Evolutionary conservation across 2,329 filamentous ascomycete genomes (phyloP).

Genomic region (Colletotrichum kahawae): DNA sequence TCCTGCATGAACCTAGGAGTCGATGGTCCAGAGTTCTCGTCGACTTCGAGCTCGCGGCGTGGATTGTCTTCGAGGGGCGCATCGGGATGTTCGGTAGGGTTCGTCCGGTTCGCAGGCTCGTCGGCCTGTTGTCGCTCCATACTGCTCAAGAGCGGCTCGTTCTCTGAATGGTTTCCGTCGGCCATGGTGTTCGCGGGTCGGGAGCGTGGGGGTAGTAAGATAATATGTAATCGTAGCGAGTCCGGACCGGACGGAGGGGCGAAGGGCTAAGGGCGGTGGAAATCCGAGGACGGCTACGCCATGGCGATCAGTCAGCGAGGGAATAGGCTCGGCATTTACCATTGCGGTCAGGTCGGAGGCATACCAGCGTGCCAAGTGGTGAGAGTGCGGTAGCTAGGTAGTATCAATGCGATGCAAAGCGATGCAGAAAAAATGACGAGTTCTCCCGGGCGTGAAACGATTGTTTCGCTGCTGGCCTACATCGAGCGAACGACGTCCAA

Average conservation of each 20-base stretch:
- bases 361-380: slow-evolving; percentile 2
- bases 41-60: slow-evolving; percentile 51
- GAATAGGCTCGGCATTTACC: slow-evolving; percentile 15
- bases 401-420: slow-evolving; percentile 21
- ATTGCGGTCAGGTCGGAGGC: not conserved
- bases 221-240: slow-evolving; percentile 16
- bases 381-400: not conserved
- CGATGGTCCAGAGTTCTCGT: slow-evolving; percentile 45
- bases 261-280: slow-evolving; percentile 8
- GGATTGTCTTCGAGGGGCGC: slow-evolving; percentile 41
- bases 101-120: slow-evolving; percentile 19
- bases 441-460: slow-evolving; percentile 13
- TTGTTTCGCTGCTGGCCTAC: slow-evolving; percentile 14
- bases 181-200: slow-evolving; percentile 30
- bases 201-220: not conserved
- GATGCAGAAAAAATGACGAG: slow-evolving; percentile 15
- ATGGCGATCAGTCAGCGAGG: slow-evolving; percentile 22
- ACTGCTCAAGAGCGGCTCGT: slow-evolving; percentile 43
- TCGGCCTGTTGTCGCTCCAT: slow-evolving; percentile 34
- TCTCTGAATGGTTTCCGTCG: slow-evolving; percentile 36
- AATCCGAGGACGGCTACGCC: slow-evolving; percentile 20
- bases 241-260: slow-evolving; percentile 12
- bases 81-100: slow-evolving; percentile 41
- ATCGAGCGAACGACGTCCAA: slow-evolving; percentile 3
- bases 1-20: slow-evolving; percentile 68